Base-by-base conservation (phyloP, 1,284 basidiomycete species). In the Cryptococcus maquisensis region DNA sequence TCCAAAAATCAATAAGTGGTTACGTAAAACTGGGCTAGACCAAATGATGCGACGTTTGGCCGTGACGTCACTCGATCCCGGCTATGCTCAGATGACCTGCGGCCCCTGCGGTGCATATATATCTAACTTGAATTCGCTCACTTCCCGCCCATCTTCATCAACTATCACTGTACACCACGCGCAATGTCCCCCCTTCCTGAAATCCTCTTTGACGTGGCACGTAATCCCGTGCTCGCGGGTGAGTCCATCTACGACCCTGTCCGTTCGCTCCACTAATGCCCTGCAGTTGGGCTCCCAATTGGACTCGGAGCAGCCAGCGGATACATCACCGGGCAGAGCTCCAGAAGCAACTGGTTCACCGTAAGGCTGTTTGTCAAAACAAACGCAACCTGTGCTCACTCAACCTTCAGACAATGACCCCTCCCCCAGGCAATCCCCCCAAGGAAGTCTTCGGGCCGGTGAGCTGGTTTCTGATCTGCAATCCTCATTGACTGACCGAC, bases 291-390 rank as follows among this genome's bases (percentile, higher is more conserved):
- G 12, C 74, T 86, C 9, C 86, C 85, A 15, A 72, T 87, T 15
- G 78, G 78, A 24, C 72, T 84, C 2, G 84, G 85, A 39, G 74
- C 81, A 37, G 66, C 83, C 16, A 82, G 81, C 56, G 83, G 83
- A 3, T 76, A 76, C 41, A 70, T 78, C 26, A 66, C 68, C 28
- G 65, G 64, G 39, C 56, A 69, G 52, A 81, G 83, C 2, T 76
- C 78, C 3, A 75, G 80, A 37, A 81, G 80, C 41, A 79, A 80
- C 38, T 86, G 84, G 84, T 86, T 84, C 72, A 79, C 81, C 59
- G 84, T 83, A 60, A 48, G 79, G 67, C 15, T 9, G 38, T 5
- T 3, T 35, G 28, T 4, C 9, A 16, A 9, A 44, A 4, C 38
- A 5, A 8, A 5, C 32, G 6, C 20, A 13, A 37, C 4, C 21